phyloP scores from a whole-genome alignment of 2,329 filamentous ascomycete species.

The Metarhizium brunneum region DNA sequence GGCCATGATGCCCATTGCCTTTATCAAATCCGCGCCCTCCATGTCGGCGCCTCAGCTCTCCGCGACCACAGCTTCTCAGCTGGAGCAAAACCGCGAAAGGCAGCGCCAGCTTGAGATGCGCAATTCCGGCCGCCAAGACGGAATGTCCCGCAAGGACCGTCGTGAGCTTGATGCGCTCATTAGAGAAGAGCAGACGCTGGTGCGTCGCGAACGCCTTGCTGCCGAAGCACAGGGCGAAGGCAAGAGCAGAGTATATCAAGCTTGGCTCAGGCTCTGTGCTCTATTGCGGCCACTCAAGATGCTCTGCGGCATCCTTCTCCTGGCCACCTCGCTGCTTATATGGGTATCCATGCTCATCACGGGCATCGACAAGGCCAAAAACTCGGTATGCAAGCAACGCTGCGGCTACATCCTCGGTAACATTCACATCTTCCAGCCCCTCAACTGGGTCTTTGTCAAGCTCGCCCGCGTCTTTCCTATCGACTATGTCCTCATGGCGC shows the following conservation, averaged over 20 bases:
- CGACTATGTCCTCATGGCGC: constrained; percentile 82
- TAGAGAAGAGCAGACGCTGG: constrained; percentile 84
- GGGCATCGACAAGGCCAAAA: constrained; percentile 90
- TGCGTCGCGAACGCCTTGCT: constrained; percentile 79
- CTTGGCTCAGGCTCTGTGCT: constrained; percentile 73
- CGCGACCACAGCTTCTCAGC: constrained; percentile 66
- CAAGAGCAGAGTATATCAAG: constrained; percentile 60
- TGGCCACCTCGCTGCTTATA: constrained; percentile 64
- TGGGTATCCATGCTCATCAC: constrained; percentile 94
- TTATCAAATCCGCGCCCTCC: constrained; percentile 86
- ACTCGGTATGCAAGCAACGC: constrained; percentile 80
- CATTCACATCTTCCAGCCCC: constrained; percentile 87
- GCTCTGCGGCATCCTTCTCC: constrained; percentile 68
- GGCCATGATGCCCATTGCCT: constrained; percentile 76
- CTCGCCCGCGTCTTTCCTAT: constrained; percentile 78
- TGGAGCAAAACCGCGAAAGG: constrained; percentile 82
- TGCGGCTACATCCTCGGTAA: constrained; percentile 86
- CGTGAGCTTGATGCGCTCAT: constrained; percentile 80
- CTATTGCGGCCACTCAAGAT: constrained; percentile 84
- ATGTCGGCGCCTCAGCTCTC: constrained; percentile 74
- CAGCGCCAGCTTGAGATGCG: constrained; percentile 87
- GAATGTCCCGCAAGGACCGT: constrained; percentile 74
- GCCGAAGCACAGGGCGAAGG: constrained; percentile 73
- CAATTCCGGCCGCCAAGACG: constrained; percentile 64
- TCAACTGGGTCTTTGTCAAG: constrained; percentile 76